Conservation (phyloP, 306 rosid species). For the Dalbergia oliveri region DNA sequence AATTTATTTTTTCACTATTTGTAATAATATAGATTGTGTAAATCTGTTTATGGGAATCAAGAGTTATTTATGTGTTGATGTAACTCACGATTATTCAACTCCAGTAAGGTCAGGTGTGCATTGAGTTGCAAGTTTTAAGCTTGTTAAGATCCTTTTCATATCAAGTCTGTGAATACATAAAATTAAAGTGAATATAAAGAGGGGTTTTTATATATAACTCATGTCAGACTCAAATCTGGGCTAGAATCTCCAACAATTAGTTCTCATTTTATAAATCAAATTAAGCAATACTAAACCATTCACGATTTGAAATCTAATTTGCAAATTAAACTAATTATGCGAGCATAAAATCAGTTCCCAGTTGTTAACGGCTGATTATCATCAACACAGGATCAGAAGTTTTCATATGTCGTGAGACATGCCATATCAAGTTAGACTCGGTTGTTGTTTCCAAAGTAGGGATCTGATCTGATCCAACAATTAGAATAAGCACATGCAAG, state of each 20-base stretch:
- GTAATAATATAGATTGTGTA: conserved; percentile 44
- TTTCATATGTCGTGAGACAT: not conserved
- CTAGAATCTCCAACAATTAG: not conserved
- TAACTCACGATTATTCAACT: conserved; percentile 10
- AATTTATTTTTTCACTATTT: conserved; percentile 38
- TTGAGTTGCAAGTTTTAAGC: not conserved
- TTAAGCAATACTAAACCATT: not conserved
- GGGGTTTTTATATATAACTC: not conserved
- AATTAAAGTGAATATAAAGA: not conserved
- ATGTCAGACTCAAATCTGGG: not conserved
- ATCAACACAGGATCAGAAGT: not conserved
- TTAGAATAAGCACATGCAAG: not conserved
- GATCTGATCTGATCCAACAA: not conserved
- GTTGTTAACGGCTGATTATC: not conserved
- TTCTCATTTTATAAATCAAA: not conserved
- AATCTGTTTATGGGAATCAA: conserved; percentile 24
- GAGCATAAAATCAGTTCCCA: not conserved
- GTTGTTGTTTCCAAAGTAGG: not conserved
- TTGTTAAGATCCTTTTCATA: not conserved
- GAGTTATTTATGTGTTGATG: not conserved
- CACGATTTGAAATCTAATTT: not conserved
- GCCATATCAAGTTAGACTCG: not conserved
- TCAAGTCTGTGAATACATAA: not conserved
- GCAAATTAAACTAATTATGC: not conserved
- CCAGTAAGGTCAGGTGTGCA: conserved; percentile 22